Percentiles rank a stretch among this genome's conserved stretches.
Evolutionary conservation across 768 basidiomycete species (phyloP).

Genomic region (Zangia roseola): DNA sequence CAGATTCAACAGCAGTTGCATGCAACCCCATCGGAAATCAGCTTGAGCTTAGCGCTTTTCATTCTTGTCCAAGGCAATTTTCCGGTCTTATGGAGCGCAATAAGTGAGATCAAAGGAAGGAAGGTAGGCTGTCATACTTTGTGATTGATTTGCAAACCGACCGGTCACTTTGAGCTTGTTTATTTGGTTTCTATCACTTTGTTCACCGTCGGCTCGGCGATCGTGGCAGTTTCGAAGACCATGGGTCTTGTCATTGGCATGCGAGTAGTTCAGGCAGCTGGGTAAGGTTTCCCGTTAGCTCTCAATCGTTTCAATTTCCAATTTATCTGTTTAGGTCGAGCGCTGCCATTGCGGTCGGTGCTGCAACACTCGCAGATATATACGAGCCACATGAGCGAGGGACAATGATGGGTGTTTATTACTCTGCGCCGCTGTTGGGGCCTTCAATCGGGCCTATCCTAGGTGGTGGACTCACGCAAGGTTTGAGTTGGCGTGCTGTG

Average conservation of each 20-base stretch:
- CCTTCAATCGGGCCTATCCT: slow-evolving; percentile 66
- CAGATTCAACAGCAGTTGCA: slow-evolving; percentile 62
- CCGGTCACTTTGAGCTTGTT: slow-evolving; percentile 39
- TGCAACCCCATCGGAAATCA: slow-evolving; percentile 61
- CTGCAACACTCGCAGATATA: slow-evolving; percentile 74
- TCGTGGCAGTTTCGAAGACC: slow-evolving; percentile 54
- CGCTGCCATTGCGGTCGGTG: slow-evolving; percentile 65
- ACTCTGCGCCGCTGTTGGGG: slow-evolving; percentile 76
- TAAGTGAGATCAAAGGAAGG: slow-evolving; percentile 5
- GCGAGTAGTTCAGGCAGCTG: slow-evolving; percentile 62
- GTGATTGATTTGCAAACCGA: too few species aligned
- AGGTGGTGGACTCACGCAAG: slow-evolving; percentile 66
- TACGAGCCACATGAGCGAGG: slow-evolving; percentile 76
- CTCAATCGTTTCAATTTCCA: not conserved
- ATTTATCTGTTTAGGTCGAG: slow-evolving; percentile 45
- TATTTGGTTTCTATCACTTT: slow-evolving; percentile 54
- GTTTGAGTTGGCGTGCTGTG: slow-evolving; percentile 74
- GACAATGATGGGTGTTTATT: slow-evolving; percentile 79
- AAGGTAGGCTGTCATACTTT: too few species aligned
- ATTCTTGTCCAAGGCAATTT: slow-evolving; percentile 68
- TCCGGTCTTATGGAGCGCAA: slow-evolving; percentile 31
- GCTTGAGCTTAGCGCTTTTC: slow-evolving; percentile 67
- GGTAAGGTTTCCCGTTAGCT: slow-evolving; percentile 36
- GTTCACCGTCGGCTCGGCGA: slow-evolving; percentile 54
- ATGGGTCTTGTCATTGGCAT: slow-evolving; percentile 65